Evolutionary conservation across 225 moss, liverwort and hornwort genomes (phyloP), one percentile per base, ranked within the genome.

Genomic region (Marchantia paleacea): DNA sequence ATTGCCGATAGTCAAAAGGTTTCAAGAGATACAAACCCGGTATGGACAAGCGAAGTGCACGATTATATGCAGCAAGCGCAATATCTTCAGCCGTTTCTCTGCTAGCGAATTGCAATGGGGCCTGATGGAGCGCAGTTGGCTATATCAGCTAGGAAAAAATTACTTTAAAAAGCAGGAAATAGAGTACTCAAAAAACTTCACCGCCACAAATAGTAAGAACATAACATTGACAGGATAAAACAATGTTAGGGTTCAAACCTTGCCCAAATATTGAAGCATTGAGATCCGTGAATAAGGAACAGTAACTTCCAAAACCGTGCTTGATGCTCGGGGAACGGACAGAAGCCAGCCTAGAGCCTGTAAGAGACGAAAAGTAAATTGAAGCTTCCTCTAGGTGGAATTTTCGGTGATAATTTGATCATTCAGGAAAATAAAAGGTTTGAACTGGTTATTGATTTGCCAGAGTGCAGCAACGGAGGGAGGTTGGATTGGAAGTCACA

Each of bases 311-410:
- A 97, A 80, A 73, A 97, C 77, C 28, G 97, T 94, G 87, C 83
- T 89, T 55, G 97, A 93, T 82, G 97, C 97, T 82, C 93, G 87
- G 14, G 94, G 94, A 74, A 93, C 93, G 55, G 94, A 94, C 70
- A 97, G 81, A 80, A 97, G 81, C 97, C 94, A 97, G 55, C 94
- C 94, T 69, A 97, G 79, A 22, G 94, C 97, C 96, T 96, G 53
- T 69, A 80, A 0, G 28, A 80, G 8, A 82, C 10, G 7, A 64
- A 18, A 15, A 55, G 12, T 19, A 8, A 75, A 57, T 75, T 30
- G 70, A 70, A 19, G 31, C 47, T 10, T 29, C 12, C 16, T 8
- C 72, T 6, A 72, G 71, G n/a, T 51, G 10, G n/a, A 5, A 50
- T 3, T 22, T 51, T 48, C 12, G 28, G 4, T 28, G 28, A 67